Base-by-base conservation (phyloP, 1,284 basidiomycete species). In the Puccinia horiana region DNA sequence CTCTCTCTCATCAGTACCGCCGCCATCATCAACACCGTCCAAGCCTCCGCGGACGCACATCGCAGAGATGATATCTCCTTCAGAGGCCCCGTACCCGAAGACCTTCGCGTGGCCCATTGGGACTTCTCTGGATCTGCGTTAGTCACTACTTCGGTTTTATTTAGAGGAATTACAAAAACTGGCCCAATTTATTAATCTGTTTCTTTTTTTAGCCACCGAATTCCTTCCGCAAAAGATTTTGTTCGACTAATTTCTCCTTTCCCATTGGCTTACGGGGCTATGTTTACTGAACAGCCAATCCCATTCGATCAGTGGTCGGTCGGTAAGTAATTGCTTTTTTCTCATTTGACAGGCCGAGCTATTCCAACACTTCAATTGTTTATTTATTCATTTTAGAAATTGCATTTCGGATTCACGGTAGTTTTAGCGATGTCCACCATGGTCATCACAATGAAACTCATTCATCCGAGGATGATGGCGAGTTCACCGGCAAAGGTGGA, bases 161-260 rank as follows among this genome's bases (percentile, higher is more conserved):
- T 35, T 23, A 26, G 70, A 26, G 16, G 4, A 42, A n/a, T 29
- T 29, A 4, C 1, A n/a, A 18, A 44, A 70, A 23, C 44, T 75
- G 12, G 37, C 23, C 29, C 52, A n/a, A 32, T 52, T 74, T 20
- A 14, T 29, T 11, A 12, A 2, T 42, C n/a, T 52, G 0, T 37
- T 72, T 18, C 18, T 8, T 54, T 54, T 26, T 16, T 26, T 80
- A 84, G 84, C 9, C 44, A 83, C n/a, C 83, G 81, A 18, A 78
- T 86, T 37, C 84, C 85, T 0, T 84, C 84, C 6, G 84, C 85
- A 16, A 83, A 85, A 52, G 86, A 86, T 83, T 86, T 84, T 72
- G 61, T 86, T 11, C 77, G 86, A 20, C 82, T 86, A 4, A 80
- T 85, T 18, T 85, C 85, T 78, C 81, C 85, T 12, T 84, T 82